These are phyloP conservation scores for Stipa capillata DNA, from an alignment of 176 grass and related monocot genomes.

Conservation along the genomic window DNA sequence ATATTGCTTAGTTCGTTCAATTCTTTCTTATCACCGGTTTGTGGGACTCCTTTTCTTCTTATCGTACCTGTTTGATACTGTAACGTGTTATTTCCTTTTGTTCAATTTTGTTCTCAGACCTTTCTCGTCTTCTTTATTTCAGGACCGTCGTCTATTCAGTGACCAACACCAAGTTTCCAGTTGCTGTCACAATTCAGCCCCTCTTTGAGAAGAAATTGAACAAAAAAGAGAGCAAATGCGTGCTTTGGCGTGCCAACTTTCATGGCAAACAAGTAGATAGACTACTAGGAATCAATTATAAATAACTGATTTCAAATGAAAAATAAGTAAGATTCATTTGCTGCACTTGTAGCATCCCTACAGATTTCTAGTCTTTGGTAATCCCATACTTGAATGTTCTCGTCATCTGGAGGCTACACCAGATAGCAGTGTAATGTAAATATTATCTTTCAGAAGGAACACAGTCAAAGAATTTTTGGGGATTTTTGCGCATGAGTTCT, in stretches of 20 bases:
- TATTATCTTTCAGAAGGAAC: too few relatives aligned
- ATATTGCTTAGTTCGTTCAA: neutral
- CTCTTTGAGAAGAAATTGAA: conserved; percentile 15
- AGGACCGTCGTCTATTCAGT: neutral
- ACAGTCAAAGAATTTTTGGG: too few relatives aligned
- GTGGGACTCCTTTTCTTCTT: neutral
- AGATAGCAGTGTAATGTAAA: too few relatives aligned
- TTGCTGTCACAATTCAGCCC: neutral
- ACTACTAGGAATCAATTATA: neutral
- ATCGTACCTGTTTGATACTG: neutral
- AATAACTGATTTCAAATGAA: neutral
- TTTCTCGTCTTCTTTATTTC: neutral
- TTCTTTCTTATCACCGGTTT: neutral
- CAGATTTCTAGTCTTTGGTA: too few relatives aligned
- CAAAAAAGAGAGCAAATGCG: neutral
- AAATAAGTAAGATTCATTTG: too few relatives aligned
- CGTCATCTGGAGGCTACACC: too few relatives aligned
- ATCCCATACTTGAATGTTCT: too few relatives aligned
- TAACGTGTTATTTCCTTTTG: neutral
- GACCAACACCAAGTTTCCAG: neutral
- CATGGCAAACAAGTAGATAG: neutral
- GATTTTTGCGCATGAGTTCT: too few relatives aligned
- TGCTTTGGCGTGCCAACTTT: neutral
- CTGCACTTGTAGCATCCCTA: too few relatives aligned
- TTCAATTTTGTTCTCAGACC: too few relatives aligned